Base-by-base conservation (phyloP, 441 rosid genomes). In the Pelargonium myrrhifolium region DNA sequence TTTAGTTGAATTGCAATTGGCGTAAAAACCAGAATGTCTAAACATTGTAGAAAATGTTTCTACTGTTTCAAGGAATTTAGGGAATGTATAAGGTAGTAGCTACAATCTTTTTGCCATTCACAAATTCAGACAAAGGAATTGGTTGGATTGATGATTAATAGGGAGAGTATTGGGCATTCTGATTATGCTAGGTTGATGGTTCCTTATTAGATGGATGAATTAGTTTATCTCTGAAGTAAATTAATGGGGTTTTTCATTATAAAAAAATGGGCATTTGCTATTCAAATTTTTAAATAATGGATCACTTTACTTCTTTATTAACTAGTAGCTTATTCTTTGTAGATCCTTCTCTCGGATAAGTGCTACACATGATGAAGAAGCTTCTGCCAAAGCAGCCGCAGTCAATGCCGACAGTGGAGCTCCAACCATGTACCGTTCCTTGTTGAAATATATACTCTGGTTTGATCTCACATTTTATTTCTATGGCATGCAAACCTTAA, bases 401-500 rank as follows among this genome's bases (percentile, higher is more conserved):
- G 67, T 76, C 2, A 51, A 68, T 81, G 87, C 93, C 0, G 84
- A 89, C 28, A 77, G 68, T 61, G 92, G 87, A 75, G 89, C 89
- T 76, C 90, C 90, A 24, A 89, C 98, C 72, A 93, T 93, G 98
- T 90, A 87, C 58, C 69, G 26, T 73, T 71, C 71, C 79, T 77
- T 62, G 31, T 9, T 43, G 64, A 31, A 43, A 28, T 37, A 60
- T 31, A 9, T 53, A 45, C 42, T 77, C 64, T 76, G 76, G 76
- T 78, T 81, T 73, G 71, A 56, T 80, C 12, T 53, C 10, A 0
- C 2, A 17, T 53, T 53, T 3, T 17, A 20, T 15, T 53, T 31
- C 39, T 6, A 53, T 53, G 59, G 1, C 59, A 53, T 53, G 59
- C 22, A 17, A 53, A 53, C 14, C 59, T 11, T 53, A 53, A 53